Evolutionary conservation across 345 rosid species (phyloP), one percentile per base, ranked within the genome.

Genomic region (Euphorbia pulcherrima): DNA sequence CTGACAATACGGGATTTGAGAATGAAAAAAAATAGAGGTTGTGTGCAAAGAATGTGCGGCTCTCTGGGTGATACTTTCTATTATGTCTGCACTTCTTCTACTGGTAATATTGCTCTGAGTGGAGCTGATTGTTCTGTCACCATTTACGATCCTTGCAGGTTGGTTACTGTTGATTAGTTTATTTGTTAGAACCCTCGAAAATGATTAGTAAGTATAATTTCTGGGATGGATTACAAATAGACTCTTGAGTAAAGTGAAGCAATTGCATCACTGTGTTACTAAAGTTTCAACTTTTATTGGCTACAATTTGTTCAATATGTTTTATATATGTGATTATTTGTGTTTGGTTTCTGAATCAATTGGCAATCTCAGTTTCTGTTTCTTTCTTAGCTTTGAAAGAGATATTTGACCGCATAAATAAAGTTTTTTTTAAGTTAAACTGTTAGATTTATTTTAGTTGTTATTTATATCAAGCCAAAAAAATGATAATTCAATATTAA

Each of bases 121-220:
- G 93, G 90, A 35, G 85, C 86, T 74, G 90, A 86, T 77, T 87
- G 88, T 53, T 81, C 87, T 2, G 86, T 88, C 52, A 80, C 88
- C 29, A 65, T 88, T 48, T 88, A 86, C 83, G 93, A 88, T 83
- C 88, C 93, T 64, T 87, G 90, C 80, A 86, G 88, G 93, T 88
- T 66, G 37, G 69, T 72, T 26, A 12, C 68, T 24, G 13, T 68
- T 64, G 40, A 24, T 24, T 40, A 62, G 21, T 18, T 52, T 6
- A 14, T 21, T 51, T 37, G n/a, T 39, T 12, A 13, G n/a, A n/a
- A n/a, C n/a, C n/a, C 41, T 46, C 7, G 6, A 10, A 40, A 18
- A 23, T 12, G 58, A 41, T 17, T 18, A 53, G 48, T 16, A 62
- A 41, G 44, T 64, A 40, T 13, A 55, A 29, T 55, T 75, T 64